Evolutionary conservation across 192 early-diverging fungal genomes (phyloP).

Genomic region (Entomortierella parvispora): DNA sequence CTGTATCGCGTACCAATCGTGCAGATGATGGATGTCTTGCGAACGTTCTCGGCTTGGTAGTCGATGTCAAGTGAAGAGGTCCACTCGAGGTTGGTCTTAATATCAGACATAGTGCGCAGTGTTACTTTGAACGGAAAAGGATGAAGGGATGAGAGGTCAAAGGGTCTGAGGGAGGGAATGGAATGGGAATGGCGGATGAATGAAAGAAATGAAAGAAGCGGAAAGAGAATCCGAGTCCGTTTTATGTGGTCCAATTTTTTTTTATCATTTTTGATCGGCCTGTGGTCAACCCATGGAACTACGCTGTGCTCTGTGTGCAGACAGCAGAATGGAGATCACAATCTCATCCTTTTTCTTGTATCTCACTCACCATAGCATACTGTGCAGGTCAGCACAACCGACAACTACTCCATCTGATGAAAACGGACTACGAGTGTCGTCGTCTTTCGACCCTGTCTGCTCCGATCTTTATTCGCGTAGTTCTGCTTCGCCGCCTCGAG

Average conservation of each 20-base stretch:
- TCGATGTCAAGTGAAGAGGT: constrained; percentile 74
- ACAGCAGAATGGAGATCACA: too few species aligned
- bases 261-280: background rate
- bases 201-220: constrained; percentile 1
- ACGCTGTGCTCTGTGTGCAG: too few species aligned
- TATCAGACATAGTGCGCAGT: constrained; percentile 18
- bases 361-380: too few species aligned
- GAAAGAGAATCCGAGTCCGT: background rate
- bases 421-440: too few species aligned
- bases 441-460: too few species aligned
- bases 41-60: constrained; percentile 62
- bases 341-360: too few species aligned
- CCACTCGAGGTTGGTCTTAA: constrained; percentile 79
- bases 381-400: too few species aligned
- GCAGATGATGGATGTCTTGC: constrained; percentile 89
- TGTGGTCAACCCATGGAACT: too few species aligned
- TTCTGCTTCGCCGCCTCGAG: too few species aligned
- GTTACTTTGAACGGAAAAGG: constrained; percentile 3
- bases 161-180: background rate
- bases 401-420: too few species aligned
- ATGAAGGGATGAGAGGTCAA: background rate
- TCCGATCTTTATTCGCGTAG: too few species aligned
- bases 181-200: background rate
- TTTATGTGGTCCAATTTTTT: background rate
- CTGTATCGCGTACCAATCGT: constrained; percentile 71